phyloP scores from a whole-genome alignment of 345 rosid species.

The Excoecaria agallocha region DNA sequence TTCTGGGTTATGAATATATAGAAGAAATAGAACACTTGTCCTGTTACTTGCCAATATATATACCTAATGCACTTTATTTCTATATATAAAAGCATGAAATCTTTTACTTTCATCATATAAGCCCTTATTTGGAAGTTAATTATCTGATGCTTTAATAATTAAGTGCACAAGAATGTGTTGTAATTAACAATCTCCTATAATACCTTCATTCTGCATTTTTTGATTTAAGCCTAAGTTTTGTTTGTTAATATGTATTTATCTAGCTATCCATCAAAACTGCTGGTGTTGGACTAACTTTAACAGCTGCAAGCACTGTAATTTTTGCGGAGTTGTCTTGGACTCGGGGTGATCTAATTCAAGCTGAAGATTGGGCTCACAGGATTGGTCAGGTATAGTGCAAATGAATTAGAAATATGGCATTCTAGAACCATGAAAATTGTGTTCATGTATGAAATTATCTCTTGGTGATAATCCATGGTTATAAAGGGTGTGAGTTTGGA shows the following conservation, averaged over 20 bases:
- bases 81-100: too few relatives aligned
- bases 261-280: constrained; percentile 93
- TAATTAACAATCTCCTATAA: too few relatives aligned
- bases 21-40: too few relatives aligned
- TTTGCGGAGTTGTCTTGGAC: constrained; percentile 98
- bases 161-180: too few relatives aligned
- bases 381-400: constrained; percentile 76
- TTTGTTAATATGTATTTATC: constrained; percentile 25
- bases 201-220: too few relatives aligned
- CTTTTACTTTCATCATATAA: too few relatives aligned
- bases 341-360: constrained; percentile 91
- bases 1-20: too few relatives aligned
- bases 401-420: constrained; percentile 9
- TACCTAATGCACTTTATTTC: too few relatives aligned
- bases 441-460: background rate
- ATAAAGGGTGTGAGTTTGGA: background rate
- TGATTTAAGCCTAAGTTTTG: background rate
- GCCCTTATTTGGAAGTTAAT: too few relatives aligned
- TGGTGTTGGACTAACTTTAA: constrained; percentile 90
- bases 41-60: too few relatives aligned
- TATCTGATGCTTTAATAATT: too few relatives aligned
- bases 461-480: background rate
- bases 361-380: constrained; percentile 97
- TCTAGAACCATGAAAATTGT: background rate
- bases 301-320: constrained; percentile 86